phyloP scores from a whole-genome alignment of 352 stramenopile genomes.

The Phytophthora constricta region DNA sequence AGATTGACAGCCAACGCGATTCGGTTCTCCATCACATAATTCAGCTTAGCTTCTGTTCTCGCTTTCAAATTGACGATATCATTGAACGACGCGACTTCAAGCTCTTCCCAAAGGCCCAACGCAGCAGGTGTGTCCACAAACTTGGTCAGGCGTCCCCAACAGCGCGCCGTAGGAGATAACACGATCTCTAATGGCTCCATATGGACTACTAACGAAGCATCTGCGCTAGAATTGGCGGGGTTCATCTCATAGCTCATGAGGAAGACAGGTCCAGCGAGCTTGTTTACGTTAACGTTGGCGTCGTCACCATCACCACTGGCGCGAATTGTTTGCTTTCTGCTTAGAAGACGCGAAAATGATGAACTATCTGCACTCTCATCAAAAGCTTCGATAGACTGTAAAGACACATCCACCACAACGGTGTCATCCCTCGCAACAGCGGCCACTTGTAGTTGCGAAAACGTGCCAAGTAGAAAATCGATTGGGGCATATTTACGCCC shows the following conservation, averaged over 20 bases:
- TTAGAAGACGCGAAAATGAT: slow-evolving; percentile 81
- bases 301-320: slow-evolving; percentile 55
- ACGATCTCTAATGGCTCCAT: slow-evolving; percentile 90
- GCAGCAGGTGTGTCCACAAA: slow-evolving; percentile 83
- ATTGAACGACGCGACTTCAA: slow-evolving; percentile 90
- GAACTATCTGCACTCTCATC: slow-evolving; percentile 89
- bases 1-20: slow-evolving; percentile 82
- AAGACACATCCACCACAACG: slow-evolving; percentile 82
- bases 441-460: slow-evolving; percentile 79
- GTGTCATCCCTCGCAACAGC: slow-evolving; percentile 71
- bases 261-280: slow-evolving; percentile 79
- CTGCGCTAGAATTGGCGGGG: slow-evolving; percentile 59
- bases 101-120: slow-evolving; percentile 84
- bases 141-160: slow-evolving; percentile 75
- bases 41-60: slow-evolving; percentile 87
- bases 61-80: slow-evolving; percentile 91
- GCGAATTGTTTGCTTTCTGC: slow-evolving; percentile 62
- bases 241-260: slow-evolving; percentile 88
- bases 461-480: slow-evolving; percentile 81
- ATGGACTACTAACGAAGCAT: slow-evolving; percentile 81
- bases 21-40: slow-evolving; percentile 89
- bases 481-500: slow-evolving; percentile 71
- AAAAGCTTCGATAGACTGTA: slow-evolving; percentile 87
- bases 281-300: slow-evolving; percentile 59
- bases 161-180: slow-evolving; percentile 83